These are phyloP conservation scores for Mucor circinelloides DNA, from an alignment of 371 early-diverging fungal genomes.

Conservation along the genomic window DNA sequence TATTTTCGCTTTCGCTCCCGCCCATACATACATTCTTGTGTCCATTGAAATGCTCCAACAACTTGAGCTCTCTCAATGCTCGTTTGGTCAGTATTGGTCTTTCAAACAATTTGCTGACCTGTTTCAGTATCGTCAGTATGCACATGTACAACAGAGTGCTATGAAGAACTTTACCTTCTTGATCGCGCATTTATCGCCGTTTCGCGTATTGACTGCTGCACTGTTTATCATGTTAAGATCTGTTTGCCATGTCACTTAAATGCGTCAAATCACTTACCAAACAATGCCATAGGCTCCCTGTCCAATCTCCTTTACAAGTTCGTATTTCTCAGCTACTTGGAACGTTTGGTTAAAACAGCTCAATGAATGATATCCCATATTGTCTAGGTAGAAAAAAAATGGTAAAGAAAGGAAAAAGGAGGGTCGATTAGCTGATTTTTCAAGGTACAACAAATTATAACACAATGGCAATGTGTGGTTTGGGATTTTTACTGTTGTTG, in stretches of 20 bases:
- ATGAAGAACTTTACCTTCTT: conserved; percentile 11
- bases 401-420: not conserved
- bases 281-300: conserved; percentile 94
- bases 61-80: conserved; percentile 87
- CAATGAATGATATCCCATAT: conserved; percentile 53
- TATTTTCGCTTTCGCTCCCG: conserved; percentile 58
- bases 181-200: conserved; percentile 17
- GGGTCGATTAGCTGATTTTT: not conserved
- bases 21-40: conserved; percentile 86
- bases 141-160: not conserved
- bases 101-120: conserved; percentile 66
- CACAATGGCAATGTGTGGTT: too few species aligned
- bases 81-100: conserved; percentile 86
- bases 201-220: conserved; percentile 12
- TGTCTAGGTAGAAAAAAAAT: not conserved
- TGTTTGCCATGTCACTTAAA: not conserved
- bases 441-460: not conserved
- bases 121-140: conserved; percentile 65
- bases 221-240: not conserved
- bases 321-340: conserved; percentile 74
- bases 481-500: too few species aligned
- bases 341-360: conserved; percentile 69
- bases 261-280: conserved; percentile 54
- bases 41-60: conserved; percentile 86
- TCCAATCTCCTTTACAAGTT: conserved; percentile 85